These are phyloP conservation scores for Suillus subalutaceus DNA, from an alignment of 768 basidiomycete species.

Conservation along the genomic window DNA sequence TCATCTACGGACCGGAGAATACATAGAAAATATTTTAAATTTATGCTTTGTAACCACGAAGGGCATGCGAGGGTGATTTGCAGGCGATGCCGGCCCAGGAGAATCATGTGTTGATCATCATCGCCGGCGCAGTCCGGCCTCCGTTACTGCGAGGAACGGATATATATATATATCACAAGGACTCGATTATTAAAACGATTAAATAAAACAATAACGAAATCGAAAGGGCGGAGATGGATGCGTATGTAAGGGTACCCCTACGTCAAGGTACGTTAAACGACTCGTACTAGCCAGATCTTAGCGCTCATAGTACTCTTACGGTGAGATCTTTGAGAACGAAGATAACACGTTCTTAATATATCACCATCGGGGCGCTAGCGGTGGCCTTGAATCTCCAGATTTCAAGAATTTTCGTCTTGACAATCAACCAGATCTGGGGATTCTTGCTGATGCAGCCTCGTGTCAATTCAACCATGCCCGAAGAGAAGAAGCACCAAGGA, in stretches of 20 bases:
- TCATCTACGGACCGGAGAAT: too few species aligned
- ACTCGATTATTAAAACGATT: too few species aligned
- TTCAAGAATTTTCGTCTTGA: neutral
- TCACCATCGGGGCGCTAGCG: neutral
- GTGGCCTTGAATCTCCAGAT: neutral
- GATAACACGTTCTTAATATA: constrained; percentile 6
- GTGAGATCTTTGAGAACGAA: too few species aligned
- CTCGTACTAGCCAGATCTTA: too few species aligned
- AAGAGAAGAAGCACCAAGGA: constrained; percentile 18
- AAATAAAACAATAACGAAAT: too few species aligned
- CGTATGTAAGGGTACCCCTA: too few species aligned
- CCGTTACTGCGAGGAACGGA: too few species aligned
- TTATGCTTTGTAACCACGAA: neutral
- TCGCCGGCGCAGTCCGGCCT: neutral
- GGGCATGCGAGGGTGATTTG: neutral
- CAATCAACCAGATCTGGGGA: neutral
- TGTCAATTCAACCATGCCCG: constrained; percentile 11
- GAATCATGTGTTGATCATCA: neutral
- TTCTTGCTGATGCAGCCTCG: constrained; percentile 1
- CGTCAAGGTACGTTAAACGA: too few species aligned
- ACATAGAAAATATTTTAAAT: too few species aligned
- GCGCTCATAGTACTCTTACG: too few species aligned
- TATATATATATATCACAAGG: too few species aligned
- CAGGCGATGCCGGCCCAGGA: neutral
- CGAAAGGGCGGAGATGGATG: too few species aligned